phyloP scores from a whole-genome alignment of 768 basidiomycete genomes.

The Suillus occidentalis region DNA sequence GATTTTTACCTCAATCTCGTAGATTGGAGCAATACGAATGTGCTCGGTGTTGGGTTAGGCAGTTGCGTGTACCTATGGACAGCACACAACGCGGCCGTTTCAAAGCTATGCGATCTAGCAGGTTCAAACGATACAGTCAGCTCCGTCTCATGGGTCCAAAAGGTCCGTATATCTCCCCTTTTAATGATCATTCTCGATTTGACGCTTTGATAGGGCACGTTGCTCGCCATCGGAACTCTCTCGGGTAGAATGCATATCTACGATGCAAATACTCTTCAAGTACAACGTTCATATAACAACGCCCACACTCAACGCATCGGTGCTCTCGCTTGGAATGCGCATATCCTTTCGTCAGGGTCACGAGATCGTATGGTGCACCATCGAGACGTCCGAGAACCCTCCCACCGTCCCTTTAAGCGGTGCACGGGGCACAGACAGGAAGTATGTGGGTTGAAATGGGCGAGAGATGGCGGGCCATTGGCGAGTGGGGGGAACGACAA shows the following conservation, averaged over 20 bases:
- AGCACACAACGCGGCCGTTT: slow-evolving; percentile 89
- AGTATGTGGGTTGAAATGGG: slow-evolving; percentile 94
- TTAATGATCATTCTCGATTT: background rate
- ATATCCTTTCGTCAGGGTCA: slow-evolving; percentile 86
- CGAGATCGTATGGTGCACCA: slow-evolving; percentile 90
- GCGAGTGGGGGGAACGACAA: slow-evolving; percentile 99
- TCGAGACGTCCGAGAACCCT: slow-evolving; percentile 80
- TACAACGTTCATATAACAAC: slow-evolving; percentile 77
- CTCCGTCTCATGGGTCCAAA: slow-evolving; percentile 92
- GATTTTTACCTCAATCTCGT: slow-evolving; percentile 99
- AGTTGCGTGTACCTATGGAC: slow-evolving; percentile 97
- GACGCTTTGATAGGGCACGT: slow-evolving; percentile 56
- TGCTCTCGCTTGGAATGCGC: slow-evolving; percentile 90
- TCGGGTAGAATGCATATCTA: slow-evolving; percentile 89
- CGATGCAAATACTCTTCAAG: slow-evolving; percentile 75
- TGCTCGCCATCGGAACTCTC: slow-evolving; percentile 92
- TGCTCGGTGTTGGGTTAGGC: slow-evolving; percentile 83
- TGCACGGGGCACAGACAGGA: slow-evolving; percentile 85
- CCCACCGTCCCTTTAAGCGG: slow-evolving; percentile 65
- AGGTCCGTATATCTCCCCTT: slow-evolving; percentile 31
- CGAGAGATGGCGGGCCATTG: slow-evolving; percentile 51
- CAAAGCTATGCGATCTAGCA: slow-evolving; percentile 83
- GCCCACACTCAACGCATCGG: slow-evolving; percentile 92
- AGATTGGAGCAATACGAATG: slow-evolving; percentile 95
- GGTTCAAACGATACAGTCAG: slow-evolving; percentile 72